phyloP scores from a whole-genome alignment of 257 asterid species.

The Ligustrum vulgare region DNA sequence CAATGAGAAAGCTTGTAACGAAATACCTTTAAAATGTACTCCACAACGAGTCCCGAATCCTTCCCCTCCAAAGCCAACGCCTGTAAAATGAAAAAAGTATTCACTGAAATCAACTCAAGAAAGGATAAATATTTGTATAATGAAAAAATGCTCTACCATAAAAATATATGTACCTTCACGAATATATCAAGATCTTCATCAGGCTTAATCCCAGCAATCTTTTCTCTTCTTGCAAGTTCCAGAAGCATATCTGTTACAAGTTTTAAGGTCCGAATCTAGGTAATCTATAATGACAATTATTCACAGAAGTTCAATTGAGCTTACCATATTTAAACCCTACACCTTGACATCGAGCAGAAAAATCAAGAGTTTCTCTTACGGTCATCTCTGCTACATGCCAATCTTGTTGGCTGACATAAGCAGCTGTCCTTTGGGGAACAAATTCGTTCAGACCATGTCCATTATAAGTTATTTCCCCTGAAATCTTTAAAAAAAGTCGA shows the following conservation, averaged over 20 bases:
- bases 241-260: constrained; percentile 78
- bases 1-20: not conserved
- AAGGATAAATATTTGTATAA: not conserved
- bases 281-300: constrained; percentile 19
- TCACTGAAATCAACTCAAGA: not conserved
- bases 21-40: constrained; percentile 82
- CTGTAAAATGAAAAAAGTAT: constrained; percentile 37
- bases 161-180: constrained; percentile 63
- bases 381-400: constrained; percentile 95
- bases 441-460: constrained; percentile 86
- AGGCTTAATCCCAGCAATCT: constrained; percentile 75
- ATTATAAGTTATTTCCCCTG: constrained; percentile 89
- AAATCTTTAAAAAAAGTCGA: constrained; percentile 58
- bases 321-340: constrained; percentile 90
- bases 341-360: constrained; percentile 89
- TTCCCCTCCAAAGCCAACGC: constrained; percentile 88
- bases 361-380: constrained; percentile 85
- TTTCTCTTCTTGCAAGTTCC: constrained; percentile 93
- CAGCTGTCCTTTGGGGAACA: constrained; percentile 85
- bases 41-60: constrained; percentile 79
- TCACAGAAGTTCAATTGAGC: constrained; percentile 22
- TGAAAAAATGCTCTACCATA: no score
- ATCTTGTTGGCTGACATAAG: constrained; percentile 89
- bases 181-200: constrained; percentile 96
- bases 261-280: constrained; percentile 37